Base-by-base conservation (phyloP, 2,329 filamentous ascomycete species). In the Xylaria sp. region DNA sequence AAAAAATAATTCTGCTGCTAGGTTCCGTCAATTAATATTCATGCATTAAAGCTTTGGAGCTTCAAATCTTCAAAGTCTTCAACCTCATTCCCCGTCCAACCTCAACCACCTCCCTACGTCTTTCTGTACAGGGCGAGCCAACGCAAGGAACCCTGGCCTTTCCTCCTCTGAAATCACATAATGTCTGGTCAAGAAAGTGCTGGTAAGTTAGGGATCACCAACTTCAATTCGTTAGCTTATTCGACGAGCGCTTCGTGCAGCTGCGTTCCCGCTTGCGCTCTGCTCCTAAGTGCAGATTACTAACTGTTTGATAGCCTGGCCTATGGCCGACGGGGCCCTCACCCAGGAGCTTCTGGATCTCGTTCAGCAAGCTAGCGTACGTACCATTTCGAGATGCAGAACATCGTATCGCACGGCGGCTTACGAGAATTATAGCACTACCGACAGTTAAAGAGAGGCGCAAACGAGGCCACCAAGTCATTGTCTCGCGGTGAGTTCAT, bases 371-470 rank as follows among this genome's bases (percentile, higher is more conserved):
- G 90, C 85, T 65, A 85, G 83, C 85, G 80, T 82, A 75, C 73
- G 80, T 78, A 68, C 65, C 46, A 41, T 15, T 23, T 13, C 10
- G 15, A 41, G 28, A 52, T 5, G 18, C 5, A 28, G 12, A 44
- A 18, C 10, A 28, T 66, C 23, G 1, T 18, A 44, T n/a, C 9
- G 56, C 20, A 51, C n/a, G 28, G 10, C 20, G n/a, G 28, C 65
- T 65, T 10, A 63, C 62, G 5, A 44, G 75, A 72, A 76, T 56
- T n/a, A 20, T 23, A 72, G 67, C 63, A 71, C 23, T 68, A 73
- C 78, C 87, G 90, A 61, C 93, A 96, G 86, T 83, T 94, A 74
- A 96, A 96, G 87, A 97, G 96, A 87, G 93, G 93, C 71, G 93
- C 92, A 80, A 95, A 94, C 87, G 92, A 93, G 81, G 85, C 83